These are phyloP conservation scores for Xylaria multiplex DNA, from an alignment of 2,329 filamentous ascomycete species.

Conservation along the genomic window DNA sequence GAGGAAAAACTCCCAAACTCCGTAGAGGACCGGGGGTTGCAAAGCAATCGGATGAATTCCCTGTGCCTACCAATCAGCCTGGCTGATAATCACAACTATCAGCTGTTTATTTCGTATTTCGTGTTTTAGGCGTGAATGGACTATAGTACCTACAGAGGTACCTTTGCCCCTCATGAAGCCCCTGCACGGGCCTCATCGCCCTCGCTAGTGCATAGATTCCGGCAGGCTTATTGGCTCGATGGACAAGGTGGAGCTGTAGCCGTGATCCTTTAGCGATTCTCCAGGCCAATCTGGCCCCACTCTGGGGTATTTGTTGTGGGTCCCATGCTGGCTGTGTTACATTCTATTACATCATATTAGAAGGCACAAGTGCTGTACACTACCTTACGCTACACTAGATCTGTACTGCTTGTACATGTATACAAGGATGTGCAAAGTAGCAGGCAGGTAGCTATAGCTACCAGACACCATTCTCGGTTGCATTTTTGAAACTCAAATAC, in stretches of 20 bases:
- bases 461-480: background rate
- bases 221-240: conserved; percentile 8
- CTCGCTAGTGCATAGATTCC: background rate
- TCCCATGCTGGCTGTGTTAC: conserved; percentile 21
- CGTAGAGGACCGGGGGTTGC: background rate
- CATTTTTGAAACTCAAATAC: conserved; percentile 22
- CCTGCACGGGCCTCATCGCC: background rate
- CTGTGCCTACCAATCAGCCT: background rate
- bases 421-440: background rate
- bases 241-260: background rate
- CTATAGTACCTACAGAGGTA: too few species aligned
- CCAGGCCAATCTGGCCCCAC: conserved; percentile 2
- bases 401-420: background rate
- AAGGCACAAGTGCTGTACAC: too few species aligned
- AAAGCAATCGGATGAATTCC: too few species aligned
- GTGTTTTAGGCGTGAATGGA: background rate
- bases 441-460: background rate
- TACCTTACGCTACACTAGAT: too few species aligned
- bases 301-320: conserved; percentile 25
- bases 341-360: conserved; percentile 26
- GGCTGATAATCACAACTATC: background rate
- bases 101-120: conserved; percentile 16
- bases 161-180: conserved; percentile 1
- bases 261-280: background rate
- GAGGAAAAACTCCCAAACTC: background rate